A percentile compares a stretch with the other conserved stretches of the same genome.
These are phyloP conservation scores for Blastocystis sp. DNA, from an alignment of 352 stramenopile genomes.

Conservation along the genomic window DNA sequence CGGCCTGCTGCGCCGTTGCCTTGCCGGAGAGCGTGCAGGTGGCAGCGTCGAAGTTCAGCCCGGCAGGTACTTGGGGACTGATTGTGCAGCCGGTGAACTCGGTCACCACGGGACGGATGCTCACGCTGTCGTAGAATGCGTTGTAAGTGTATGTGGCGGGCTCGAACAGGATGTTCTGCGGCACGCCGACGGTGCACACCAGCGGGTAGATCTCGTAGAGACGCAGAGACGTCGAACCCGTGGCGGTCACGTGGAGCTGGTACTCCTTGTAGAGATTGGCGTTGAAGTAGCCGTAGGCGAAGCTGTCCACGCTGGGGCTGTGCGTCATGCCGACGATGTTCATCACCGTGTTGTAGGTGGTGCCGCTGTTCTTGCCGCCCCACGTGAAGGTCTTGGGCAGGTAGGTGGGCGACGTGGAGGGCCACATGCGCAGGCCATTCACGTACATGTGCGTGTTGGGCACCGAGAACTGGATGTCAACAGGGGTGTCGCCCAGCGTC, in stretches of 20 bases:
- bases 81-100: slow-evolving; percentile 22
- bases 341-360: background rate
- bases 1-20: background rate
- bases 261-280: slow-evolving; percentile 25
- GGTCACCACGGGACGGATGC: background rate
- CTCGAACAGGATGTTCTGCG: background rate
- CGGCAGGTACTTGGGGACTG: background rate
- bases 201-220: slow-evolving; percentile 39
- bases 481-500: background rate
- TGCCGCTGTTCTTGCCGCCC: background rate
- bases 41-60: background rate
- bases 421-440: slow-evolving; percentile 32
- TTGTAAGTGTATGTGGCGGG: background rate
- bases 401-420: background rate
- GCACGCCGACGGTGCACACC: slow-evolving; percentile 20
- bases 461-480: background rate
- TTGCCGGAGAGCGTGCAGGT: background rate
- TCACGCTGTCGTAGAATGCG: background rate
- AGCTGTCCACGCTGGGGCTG: background rate
- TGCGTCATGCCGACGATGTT: background rate
- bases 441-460: background rate
- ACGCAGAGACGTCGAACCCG: background rate
- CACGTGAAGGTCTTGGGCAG: background rate
- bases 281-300: slow-evolving; percentile 36
- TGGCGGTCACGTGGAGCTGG: background rate